phyloP scores from a whole-genome alignment of 306 rosid species.

The peach (Prunus persica) region Prunus_persica_NCBIv2 NC_034010.1:4207001-4207500 shows the following conservation, averaged over 20 bases:
- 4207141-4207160: too few relatives aligned
- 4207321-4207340: neutral
- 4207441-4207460: constrained; percentile 93
- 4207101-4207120: too few relatives aligned
- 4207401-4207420: constrained; percentile 58
- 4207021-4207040: neutral
- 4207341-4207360: neutral
- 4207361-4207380: constrained; percentile 24
- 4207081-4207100: too few relatives aligned
- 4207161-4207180: neutral
- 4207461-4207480: constrained; percentile 60
- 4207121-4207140: too few relatives aligned
- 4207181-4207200: neutral
- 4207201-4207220: neutral
- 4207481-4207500: constrained; percentile 50
- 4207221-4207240: neutral
- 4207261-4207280: neutral
- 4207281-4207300: neutral
- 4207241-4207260: neutral
- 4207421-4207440: constrained; percentile 63
- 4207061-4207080: too few relatives aligned
- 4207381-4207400: constrained; percentile 60
- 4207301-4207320: neutral
- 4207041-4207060: neutral
- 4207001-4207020: neutral